Conservation (phyloP, 352 stramenopile genomes). For the Phytophthora hibernalis region DNA sequence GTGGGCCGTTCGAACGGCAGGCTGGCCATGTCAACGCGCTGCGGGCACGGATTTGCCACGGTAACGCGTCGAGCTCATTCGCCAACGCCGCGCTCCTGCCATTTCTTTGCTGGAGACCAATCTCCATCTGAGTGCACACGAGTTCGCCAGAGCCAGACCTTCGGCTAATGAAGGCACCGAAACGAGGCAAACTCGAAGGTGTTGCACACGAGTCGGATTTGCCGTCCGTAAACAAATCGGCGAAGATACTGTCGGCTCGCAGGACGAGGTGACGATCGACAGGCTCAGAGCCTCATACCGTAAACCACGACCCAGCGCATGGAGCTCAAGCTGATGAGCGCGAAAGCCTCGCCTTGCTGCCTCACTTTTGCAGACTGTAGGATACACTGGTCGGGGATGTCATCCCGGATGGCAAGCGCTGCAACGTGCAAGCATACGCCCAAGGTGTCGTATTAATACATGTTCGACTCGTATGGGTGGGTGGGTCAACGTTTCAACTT, state of each 20-base stretch:
- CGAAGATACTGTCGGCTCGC: neutral
- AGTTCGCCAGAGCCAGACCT: conserved; percentile 19
- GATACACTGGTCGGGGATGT: conserved; percentile 23
- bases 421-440: neutral
- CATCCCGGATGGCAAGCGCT: conserved; percentile 3
- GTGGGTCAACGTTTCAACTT: conserved; percentile 6
- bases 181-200: conserved; percentile 6
- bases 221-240: conserved; percentile 11
- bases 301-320: too few species aligned
- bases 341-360: conserved; percentile 8
- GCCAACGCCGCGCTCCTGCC: conserved; percentile 13
- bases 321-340: too few species aligned
- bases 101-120: conserved; percentile 19
- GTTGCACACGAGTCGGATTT: conserved; percentile 22
- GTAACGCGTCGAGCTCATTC: conserved; percentile 12
- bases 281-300: too few species aligned
- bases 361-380: conserved; percentile 10
- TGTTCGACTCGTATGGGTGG: conserved; percentile 9
- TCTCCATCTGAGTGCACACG: conserved; percentile 33
- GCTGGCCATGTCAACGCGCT: conserved; percentile 28
- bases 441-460: neutral
- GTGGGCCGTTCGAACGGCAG: conserved; percentile 25
- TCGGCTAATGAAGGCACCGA: neutral
- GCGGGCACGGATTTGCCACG: conserved; percentile 16
- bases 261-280: conserved; percentile 15